Percentiles rank a stretch among this genome's conserved stretches.
These are phyloP conservation scores for Botrytis byssoidea DNA, from an alignment of 2,329 filamentous ascomycete species.

Conservation along the genomic window DNA sequence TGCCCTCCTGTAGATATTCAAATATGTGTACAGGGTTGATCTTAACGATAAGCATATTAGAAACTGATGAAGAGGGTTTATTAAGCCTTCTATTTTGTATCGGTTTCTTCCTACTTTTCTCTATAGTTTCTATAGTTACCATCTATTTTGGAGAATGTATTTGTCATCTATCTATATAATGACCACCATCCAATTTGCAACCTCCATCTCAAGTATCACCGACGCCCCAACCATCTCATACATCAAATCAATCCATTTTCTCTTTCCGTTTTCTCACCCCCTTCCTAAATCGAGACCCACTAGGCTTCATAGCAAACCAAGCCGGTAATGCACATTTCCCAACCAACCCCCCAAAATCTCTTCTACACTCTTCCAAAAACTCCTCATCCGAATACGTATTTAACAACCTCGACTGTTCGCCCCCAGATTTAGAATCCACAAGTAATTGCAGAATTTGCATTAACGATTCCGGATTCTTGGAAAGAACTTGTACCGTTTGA, in stretches of 20 bases:
- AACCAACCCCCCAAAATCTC: conserved; percentile 4
- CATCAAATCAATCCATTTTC: not conserved
- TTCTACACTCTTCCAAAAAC: conserved; percentile 4
- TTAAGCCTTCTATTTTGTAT: not conserved
- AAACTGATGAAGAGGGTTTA: not conserved
- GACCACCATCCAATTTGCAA: not conserved
- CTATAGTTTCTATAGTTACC: not conserved
- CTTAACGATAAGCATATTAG: not conserved
- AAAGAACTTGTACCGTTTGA: conserved; percentile 12
- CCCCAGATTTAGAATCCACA: conserved; percentile 8
- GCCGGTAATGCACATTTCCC: conserved; percentile 17
- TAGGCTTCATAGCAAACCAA: conserved; percentile 21
- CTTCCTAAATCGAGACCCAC: not conserved
- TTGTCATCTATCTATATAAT: not conserved
- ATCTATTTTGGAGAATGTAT: not conserved
- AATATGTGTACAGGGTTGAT: not conserved
- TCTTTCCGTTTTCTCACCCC: too few species aligned
- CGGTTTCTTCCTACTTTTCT: not conserved
- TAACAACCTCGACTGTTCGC: not conserved
- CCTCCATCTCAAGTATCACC: too few species aligned
- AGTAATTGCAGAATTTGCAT: conserved; percentile 5
- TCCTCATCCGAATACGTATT: conserved; percentile 17
- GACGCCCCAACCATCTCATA: too few species aligned
- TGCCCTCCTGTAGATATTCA: too few species aligned
- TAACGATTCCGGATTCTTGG: not conserved